phyloP scores from a whole-genome alignment of 73 alveolate species.

The Paramecium octaurelia region DNA sequence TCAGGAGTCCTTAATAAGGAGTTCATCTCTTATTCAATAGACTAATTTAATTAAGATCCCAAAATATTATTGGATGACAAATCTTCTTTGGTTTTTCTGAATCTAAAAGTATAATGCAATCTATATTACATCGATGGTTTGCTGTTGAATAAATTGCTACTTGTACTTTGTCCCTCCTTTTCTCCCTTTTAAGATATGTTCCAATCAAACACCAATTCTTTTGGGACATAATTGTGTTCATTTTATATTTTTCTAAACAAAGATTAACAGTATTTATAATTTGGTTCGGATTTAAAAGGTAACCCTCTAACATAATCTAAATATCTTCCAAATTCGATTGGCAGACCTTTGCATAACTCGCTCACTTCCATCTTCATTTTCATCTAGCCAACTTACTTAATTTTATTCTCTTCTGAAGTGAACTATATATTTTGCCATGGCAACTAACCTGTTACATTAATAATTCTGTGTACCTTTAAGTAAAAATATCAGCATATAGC shows the following conservation, averaged over 20 bases:
- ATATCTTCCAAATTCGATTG: slow-evolving; percentile 50
- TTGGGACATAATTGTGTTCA: not conserved
- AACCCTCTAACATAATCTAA: slow-evolving; percentile 28
- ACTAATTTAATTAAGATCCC: not conserved
- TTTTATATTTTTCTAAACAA: not conserved
- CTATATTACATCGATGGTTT: not conserved
- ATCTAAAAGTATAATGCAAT: not conserved
- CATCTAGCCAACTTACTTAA: slow-evolving; percentile 82
- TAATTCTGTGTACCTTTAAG: slow-evolving; percentile 58
- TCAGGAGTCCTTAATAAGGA: slow-evolving; percentile 17
- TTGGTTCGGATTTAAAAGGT: slow-evolving; percentile 32
- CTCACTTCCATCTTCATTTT: slow-evolving; percentile 81
- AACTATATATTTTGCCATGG: slow-evolving; percentile 97
- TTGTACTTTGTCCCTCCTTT: not conserved
- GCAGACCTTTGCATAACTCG: slow-evolving; percentile 75
- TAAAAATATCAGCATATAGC: slow-evolving; percentile 72
- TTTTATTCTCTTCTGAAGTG: slow-evolving; percentile 85
- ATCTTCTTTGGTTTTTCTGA: not conserved
- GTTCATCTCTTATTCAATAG: not conserved
- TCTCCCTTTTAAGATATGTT: not conserved
- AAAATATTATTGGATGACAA: not conserved
- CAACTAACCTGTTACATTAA: slow-evolving; percentile 49
- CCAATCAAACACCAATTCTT: slow-evolving; percentile 34
- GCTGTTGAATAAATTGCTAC: not conserved
- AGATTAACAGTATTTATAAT: slow-evolving; percentile 23